Evolutionary conservation across 208 protist species (phyloP).

Genomic region (Trypanosoma congolense): DNA sequence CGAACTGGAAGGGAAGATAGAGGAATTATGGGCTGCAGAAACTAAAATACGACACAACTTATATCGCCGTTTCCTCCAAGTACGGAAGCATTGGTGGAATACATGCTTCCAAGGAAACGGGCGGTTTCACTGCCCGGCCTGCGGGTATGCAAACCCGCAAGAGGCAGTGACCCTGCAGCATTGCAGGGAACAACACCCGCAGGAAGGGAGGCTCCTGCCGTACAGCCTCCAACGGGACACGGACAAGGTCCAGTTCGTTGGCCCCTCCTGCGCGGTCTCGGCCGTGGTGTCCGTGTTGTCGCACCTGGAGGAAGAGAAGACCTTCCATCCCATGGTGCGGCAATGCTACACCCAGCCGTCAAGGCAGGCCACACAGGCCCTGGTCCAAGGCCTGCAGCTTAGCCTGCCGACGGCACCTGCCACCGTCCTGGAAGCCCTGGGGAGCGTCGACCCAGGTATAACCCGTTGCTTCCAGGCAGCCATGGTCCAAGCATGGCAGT

Average conservation of each 20-base stretch:
- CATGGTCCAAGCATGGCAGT: neutral
- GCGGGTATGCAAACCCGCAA: neutral
- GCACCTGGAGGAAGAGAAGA: neutral
- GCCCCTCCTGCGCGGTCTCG: neutral
- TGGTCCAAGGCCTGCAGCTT: neutral
- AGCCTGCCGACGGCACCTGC: neutral
- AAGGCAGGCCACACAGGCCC: neutral
- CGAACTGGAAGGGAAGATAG: too few species aligned
- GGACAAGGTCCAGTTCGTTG: neutral
- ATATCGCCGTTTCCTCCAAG: neutral
- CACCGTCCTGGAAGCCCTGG: neutral
- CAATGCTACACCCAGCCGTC: neutral
- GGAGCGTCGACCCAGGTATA: neutral
- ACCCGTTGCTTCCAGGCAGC: neutral
- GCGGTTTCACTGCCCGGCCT: neutral
- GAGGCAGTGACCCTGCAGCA: neutral
- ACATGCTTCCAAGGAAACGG: neutral
- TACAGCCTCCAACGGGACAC: neutral
- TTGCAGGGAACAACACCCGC: neutral
- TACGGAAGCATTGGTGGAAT: neutral
- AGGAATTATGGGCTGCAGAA: too few species aligned
- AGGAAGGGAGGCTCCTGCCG: neutral
- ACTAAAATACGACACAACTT: constrained; percentile 1
- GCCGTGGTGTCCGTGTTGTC: neutral
- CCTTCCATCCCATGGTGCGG: neutral